Base-by-base conservation (phyloP, 1,284 basidiomycete genomes). In the Ustilago curta region DNA sequence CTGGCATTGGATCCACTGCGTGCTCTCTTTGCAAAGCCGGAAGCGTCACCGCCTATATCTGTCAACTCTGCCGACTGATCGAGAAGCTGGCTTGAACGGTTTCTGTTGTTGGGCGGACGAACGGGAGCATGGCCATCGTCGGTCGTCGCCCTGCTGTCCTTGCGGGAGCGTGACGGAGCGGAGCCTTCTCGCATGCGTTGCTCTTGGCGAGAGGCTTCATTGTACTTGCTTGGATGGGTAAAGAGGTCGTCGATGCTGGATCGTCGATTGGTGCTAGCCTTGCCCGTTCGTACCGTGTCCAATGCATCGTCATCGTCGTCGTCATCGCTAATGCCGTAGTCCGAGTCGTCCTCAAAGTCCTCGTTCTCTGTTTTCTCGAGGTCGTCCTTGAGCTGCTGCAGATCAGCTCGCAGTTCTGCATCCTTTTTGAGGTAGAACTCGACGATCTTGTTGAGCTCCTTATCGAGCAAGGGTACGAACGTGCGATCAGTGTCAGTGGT, bases 391-490 rank as follows among this genome's bases (percentile, higher is more conserved):
- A 82, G 71, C 37, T 58, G 49, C 21, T 63, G 68, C 2, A 83
- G 64, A 23, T 79, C 75, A 29, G 48, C 63, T n/a, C 37, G 45
- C 8, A 84, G 64, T 64, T 95, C 92, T 42, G 88, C 89, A 8
- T 87, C 81, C 61, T 84, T 83, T 19, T 56, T 35, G 55, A 89
- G 88, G 85, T 97, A 98, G 84, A 98, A 98, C 0, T 87, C 71
- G 32, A 88, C 87, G 23, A 98, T 91, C 88, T 96, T 98, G 81
- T 88, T 87, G 44, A 96, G 87, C 82, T 99, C 95, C 63, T 89
- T 88, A 84, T 97, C 92, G 35, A 97, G 88, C 0, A 95, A 88
- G 8, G 77, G 76, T 3, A 83, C 54, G 60, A 84, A 84, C 43
- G 71, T 48, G 9, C 64, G 63, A 29, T 84, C 82, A 16, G 83